Evolutionary conservation across 1,284 basidiomycete genomes (phyloP).

Genomic region (Trichosporon ovoides): DNA sequence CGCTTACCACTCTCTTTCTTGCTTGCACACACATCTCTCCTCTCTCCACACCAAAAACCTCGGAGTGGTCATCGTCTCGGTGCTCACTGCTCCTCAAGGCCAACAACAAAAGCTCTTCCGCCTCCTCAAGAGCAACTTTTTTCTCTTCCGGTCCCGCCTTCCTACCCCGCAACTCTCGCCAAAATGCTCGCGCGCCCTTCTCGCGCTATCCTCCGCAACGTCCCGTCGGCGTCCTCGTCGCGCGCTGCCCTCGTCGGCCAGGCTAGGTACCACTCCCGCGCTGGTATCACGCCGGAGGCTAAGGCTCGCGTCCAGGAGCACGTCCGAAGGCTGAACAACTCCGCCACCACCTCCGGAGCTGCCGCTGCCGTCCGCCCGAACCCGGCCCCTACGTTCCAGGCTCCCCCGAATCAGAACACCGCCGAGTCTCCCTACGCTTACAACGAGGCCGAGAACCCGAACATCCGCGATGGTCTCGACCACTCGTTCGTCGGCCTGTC

Average conservation of each 20-base stretch:
- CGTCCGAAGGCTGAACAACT: conserved; percentile 61
- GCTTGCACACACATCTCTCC: background rate
- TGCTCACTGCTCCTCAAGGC: background rate
- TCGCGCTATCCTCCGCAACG: conserved; percentile 16
- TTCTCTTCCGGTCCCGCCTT: background rate
- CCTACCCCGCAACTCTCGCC: background rate
- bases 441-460: conserved; percentile 14
- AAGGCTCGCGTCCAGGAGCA: conserved; percentile 62
- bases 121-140: background rate
- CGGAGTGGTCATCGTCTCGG: conserved; percentile 2
- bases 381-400: conserved; percentile 47
- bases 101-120: background rate
- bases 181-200: conserved; percentile 16
- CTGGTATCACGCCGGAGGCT: too few species aligned
- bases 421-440: conserved; percentile 23
- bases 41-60: background rate
- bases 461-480: conserved; percentile 28
- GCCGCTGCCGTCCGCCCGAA: conserved; percentile 53
- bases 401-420: conserved; percentile 35
- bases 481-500: conserved; percentile 80
- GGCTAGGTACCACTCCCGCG: conserved; percentile 8
- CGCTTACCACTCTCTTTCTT: background rate
- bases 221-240: conserved; percentile 21
- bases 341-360: conserved; percentile 56
- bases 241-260: conserved; percentile 17